Evolutionary conservation across 345 rosid genomes (phyloP), one percentile per base, ranked within the genome.

Genomic region (Anacardium occidentale): DNA sequence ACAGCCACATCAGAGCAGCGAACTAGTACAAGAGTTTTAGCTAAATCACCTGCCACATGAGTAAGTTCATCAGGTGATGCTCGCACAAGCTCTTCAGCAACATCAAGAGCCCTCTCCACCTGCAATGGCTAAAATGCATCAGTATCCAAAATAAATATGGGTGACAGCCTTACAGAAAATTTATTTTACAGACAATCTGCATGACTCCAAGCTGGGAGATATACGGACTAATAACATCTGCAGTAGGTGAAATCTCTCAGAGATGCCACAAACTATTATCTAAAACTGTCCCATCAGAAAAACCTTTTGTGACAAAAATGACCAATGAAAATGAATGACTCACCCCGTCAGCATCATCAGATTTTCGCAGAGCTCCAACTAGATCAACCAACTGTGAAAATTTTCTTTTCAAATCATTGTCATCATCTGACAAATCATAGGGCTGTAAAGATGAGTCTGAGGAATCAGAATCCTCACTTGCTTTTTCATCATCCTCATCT

Each of bases 311-410:
- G 60, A 78, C 70, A 62, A 62, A 29, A 66, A 54, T 44, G 29
- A 75, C 44, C 14, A 63, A 61, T 50, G 69, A 75, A 74, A 62
- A 59, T 26, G 51, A 74, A 60, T 58, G 60, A 90, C 94, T 76
- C 79, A 95, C 99, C 87, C 98, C 98, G 61, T 89, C 91, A 74
- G 87, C 89, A 84, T 92, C 96, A 79, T 95, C 91, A 70, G 89
- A 76, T 85, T 95, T 95, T 81, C 91, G 81, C 70, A 95, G 85
- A 79, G 98, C 99, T 83, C 88, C 91, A 75, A 89, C 90, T 64
- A 95, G 89, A 86, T 95, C 99, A 73, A 87, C 91, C 82, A 92
- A 87, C 75, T 95, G 98, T 7, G 97, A 80, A 63, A 89, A 64
- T 47, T 86, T 90, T 75, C 77, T 80, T 70, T 84, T 87, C 63